phyloP scores from a whole-genome alignment of 108 stramenopile species.

The Licmophora abbreviata region DNA sequence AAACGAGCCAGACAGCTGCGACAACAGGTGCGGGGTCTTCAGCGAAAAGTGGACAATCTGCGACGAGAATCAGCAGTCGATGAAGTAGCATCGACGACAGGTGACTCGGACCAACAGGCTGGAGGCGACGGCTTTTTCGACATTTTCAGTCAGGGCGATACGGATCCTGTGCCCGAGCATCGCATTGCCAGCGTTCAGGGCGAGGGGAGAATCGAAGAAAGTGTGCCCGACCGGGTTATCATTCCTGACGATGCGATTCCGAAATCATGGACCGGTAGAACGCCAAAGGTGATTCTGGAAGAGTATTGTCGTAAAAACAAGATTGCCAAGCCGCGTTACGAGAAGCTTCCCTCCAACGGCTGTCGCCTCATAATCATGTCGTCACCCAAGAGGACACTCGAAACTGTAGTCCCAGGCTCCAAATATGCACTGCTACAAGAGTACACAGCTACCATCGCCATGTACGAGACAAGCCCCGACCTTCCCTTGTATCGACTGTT shows the following conservation, averaged over 20 bases:
- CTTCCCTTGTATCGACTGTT: constrained; percentile 52
- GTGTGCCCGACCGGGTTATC: background rate
- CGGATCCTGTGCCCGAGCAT: background rate
- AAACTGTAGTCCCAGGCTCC: constrained; percentile 15
- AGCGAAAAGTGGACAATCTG: constrained; percentile 29
- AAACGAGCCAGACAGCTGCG: constrained; percentile 32
- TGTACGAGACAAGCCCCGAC: constrained; percentile 49
- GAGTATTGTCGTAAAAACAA: constrained; percentile 50
- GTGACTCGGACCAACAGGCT: constrained; percentile 17
- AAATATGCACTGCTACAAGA: constrained; percentile 19
- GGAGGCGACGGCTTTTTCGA: constrained; percentile 6
- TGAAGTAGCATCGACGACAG: constrained; percentile 16
- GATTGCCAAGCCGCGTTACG: constrained; percentile 37
- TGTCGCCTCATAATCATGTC: constrained; percentile 8
- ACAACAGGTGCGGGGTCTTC: constrained; percentile 26
- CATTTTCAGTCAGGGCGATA: constrained; percentile 5
- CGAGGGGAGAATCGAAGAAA: constrained; percentile 5
- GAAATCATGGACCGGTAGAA: constrained; percentile 64
- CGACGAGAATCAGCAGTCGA: constrained; percentile 11
- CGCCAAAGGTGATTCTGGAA: constrained; percentile 48
- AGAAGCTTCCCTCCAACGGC: constrained; percentile 19
- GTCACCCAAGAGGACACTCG: constrained; percentile 10
- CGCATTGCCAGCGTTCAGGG: background rate
- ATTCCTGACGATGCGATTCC: constrained; percentile 37
- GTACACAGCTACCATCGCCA: constrained; percentile 43